Conservation (phyloP, 192 early-diverging fungal genomes). For the Linnemannia exigua region DNA sequence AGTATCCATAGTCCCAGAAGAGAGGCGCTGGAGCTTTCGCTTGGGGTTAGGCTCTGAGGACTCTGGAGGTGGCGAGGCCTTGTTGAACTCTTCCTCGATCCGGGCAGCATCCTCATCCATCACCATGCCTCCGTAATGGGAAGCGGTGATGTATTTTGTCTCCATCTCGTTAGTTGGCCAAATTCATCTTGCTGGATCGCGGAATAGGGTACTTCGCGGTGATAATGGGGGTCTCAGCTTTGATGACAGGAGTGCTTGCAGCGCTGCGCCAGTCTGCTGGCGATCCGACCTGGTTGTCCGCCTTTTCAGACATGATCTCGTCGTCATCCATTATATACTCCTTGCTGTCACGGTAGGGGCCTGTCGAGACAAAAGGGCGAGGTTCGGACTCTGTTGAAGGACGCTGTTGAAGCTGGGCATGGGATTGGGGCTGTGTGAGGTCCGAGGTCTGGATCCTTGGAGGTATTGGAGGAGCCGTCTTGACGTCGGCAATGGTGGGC, state of each 20-base stretch:
- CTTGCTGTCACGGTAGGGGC: slow-evolving; percentile 53
- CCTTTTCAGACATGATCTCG: slow-evolving; percentile 51
- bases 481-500: slow-evolving; percentile 28
- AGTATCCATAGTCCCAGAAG: slow-evolving; percentile 37
- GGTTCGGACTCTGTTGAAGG: slow-evolving; percentile 15
- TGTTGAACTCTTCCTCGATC: slow-evolving; percentile 57
- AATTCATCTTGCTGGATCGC: slow-evolving; percentile 56
- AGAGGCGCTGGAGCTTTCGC: slow-evolving; percentile 49
- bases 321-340: slow-evolving; percentile 49
- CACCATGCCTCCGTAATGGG: slow-evolving; percentile 39
- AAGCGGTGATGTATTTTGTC: slow-evolving; percentile 30
- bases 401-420: slow-evolving; percentile 6
- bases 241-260: slow-evolving; percentile 25
- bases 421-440: not conserved
- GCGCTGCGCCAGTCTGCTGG: slow-evolving; percentile 35
- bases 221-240: not conserved
- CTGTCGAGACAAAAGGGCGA: slow-evolving; percentile 19
- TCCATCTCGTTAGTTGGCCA: slow-evolving; percentile 57
- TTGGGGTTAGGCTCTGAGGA: slow-evolving; percentile 46
- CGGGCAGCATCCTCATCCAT: slow-evolving; percentile 52
- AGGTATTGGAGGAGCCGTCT: not conserved
- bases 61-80: slow-evolving; percentile 51
- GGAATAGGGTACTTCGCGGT: slow-evolving; percentile 27
- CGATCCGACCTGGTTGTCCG: slow-evolving; percentile 26
- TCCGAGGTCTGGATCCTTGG: slow-evolving; percentile 31